A percentile compares a stretch with the other conserved stretches of the same genome.
These are phyloP conservation scores for Alternaria triticimaculans DNA, from an alignment of 2,329 filamentous ascomycete species.

Conservation along the genomic window DNA sequence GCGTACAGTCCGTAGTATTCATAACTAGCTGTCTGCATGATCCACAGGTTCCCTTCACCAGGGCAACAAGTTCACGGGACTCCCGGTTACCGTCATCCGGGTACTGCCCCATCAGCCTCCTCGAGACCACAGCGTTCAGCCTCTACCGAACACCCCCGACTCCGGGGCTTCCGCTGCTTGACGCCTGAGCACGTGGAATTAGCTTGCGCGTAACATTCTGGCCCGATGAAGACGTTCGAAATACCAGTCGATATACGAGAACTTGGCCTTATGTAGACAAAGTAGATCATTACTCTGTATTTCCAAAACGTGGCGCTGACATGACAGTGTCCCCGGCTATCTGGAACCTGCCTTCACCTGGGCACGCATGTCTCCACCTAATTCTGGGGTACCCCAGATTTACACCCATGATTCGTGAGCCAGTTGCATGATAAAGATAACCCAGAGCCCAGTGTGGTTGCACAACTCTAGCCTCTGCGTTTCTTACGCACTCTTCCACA, in stretches of 20 bases:
- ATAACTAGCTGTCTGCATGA: neutral
- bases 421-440: conserved; percentile 9
- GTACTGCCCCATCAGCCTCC: neutral
- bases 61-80: neutral
- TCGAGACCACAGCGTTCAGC: neutral
- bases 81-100: conserved; percentile 19
- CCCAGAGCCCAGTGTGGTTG: conserved; percentile 4
- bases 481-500: neutral
- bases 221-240: neutral
- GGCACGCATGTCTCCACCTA: neutral
- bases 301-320: neutral
- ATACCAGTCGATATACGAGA: conserved; percentile 5
- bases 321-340: conserved; percentile 7
- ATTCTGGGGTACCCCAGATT: conserved; percentile 10
- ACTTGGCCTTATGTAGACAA: neutral
- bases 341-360: conserved; percentile 1
- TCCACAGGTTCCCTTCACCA: neutral
- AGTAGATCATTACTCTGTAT: conserved; percentile 1
- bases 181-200: conserved; percentile 5
- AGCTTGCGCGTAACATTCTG: neutral
- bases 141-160: conserved; percentile 12
- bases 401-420: conserved; percentile 7
- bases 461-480: neutral
- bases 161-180: neutral
- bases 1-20: neutral